Evolutionary conservation across 2,329 filamentous ascomycete genomes (phyloP).

Genomic region (Hypoxylon sp.): DNA sequence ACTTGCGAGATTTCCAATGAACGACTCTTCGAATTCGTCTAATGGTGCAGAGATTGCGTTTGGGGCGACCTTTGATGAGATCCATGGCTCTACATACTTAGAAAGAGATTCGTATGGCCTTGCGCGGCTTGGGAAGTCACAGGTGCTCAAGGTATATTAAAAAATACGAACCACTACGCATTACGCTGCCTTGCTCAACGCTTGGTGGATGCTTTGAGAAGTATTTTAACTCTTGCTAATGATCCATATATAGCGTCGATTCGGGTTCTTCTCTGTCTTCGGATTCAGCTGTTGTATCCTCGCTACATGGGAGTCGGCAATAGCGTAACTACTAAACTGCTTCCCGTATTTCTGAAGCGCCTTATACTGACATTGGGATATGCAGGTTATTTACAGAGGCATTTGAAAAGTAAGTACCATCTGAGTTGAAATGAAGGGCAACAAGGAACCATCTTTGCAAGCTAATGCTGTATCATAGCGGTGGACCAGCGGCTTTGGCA

Average conservation of each 20-base stretch:
- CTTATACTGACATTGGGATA: background rate
- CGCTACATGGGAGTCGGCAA: conserved; percentile 42
- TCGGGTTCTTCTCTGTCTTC: conserved; percentile 44
- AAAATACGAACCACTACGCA: conserved; percentile 1
- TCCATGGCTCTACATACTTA: conserved; percentile 44
- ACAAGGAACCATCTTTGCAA: background rate
- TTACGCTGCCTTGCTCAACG: background rate
- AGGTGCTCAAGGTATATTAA: conserved; percentile 42
- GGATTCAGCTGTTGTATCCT: conserved; percentile 45
- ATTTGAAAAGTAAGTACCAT: conserved; percentile 13
- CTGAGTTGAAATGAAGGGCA: background rate
- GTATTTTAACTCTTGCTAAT: background rate
- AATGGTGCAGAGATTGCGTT: conserved; percentile 1
- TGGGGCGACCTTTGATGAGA: conserved; percentile 37
- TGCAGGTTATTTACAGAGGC: conserved; percentile 6
- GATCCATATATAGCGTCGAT: conserved; percentile 38
- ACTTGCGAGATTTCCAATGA: conserved; percentile 2
- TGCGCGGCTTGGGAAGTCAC: conserved; percentile 42
- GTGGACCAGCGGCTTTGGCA: conserved; percentile 40
- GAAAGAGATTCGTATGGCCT: conserved; percentile 40
- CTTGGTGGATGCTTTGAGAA: background rate
- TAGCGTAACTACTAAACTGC: conserved; percentile 32
- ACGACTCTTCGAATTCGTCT: conserved; percentile 2
- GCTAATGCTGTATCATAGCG: conserved; percentile 28
- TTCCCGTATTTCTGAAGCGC: background rate